phyloP scores from a whole-genome alignment of 169 alveolate genomes.

The Fabrea salina region DNA sequence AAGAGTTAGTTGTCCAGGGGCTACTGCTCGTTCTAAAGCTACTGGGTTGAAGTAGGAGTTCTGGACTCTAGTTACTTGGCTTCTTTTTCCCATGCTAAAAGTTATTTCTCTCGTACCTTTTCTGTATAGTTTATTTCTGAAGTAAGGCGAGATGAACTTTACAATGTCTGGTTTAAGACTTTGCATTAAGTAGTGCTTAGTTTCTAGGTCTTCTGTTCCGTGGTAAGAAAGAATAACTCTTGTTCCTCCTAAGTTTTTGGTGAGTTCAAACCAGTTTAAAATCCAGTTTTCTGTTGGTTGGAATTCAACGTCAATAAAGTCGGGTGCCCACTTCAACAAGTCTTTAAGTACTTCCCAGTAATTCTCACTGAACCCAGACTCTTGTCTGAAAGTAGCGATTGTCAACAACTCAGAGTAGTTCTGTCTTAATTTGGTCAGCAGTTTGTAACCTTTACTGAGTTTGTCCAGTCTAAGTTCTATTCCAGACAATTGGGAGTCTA shows the following conservation, averaged over 20 bases:
- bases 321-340: not conserved
- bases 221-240: conserved; percentile 14
- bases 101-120: not conserved
- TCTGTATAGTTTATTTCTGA: not conserved
- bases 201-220: not conserved
- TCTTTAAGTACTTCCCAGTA: conserved; percentile 1
- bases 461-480: no score
- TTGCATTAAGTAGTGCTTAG: not conserved
- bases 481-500: no score
- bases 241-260: not conserved
- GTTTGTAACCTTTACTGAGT: no score
- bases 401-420: no score
- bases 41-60: not conserved
- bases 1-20: conserved; percentile 5
- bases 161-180: not conserved
- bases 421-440: no score
- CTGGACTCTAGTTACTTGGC: not conserved
- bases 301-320: conserved; percentile 14
- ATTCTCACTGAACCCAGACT: not conserved
- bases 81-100: conserved; percentile 1
- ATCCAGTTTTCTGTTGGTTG: not conserved
- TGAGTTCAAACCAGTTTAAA: not conserved
- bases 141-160: not conserved
- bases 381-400: not conserved
- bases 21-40: not conserved